Evolutionary conservation across 805 yeast genomes (phyloP).

Genomic region (Candida manassasensis): DNA sequence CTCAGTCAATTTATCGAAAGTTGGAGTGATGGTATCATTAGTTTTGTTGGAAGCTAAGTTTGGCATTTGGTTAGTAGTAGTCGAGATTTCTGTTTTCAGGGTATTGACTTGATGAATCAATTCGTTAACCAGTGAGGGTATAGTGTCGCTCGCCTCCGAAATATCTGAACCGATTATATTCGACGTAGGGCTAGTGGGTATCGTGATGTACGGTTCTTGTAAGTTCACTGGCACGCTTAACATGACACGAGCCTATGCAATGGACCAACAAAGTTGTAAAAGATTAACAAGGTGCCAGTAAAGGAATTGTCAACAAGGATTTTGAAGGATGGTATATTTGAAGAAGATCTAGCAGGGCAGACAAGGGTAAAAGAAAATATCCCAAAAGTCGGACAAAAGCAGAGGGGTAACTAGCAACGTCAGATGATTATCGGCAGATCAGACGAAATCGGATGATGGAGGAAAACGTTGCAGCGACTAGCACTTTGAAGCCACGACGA

Average conservation of each 20-base stretch:
- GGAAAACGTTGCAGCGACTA: too few relatives aligned
- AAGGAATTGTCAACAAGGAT: too few relatives aligned
- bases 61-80: not conserved
- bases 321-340: too few relatives aligned
- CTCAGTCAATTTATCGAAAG: conserved; percentile 3
- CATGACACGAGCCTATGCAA: conserved; percentile 4
- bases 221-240: not conserved
- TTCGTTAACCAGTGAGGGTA: conserved; percentile 3
- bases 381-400: too few relatives aligned
- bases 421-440: too few relatives aligned
- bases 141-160: conserved; percentile 2
- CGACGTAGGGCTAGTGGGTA: conserved; percentile 3
- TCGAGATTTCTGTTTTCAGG: not conserved
- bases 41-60: not conserved
- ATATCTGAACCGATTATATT: conserved; percentile 1
- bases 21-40: not conserved
- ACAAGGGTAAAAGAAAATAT: too few relatives aligned
- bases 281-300: too few relatives aligned
- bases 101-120: conserved; percentile 2
- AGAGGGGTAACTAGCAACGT: too few relatives aligned
- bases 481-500: too few relatives aligned
- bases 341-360: too few relatives aligned
- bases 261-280: too few relatives aligned
- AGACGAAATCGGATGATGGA: too few relatives aligned
- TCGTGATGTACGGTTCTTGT: not conserved